phyloP scores from a whole-genome alignment of 2,329 filamentous ascomycete species.

The Ophiostoma piceae region DNA sequence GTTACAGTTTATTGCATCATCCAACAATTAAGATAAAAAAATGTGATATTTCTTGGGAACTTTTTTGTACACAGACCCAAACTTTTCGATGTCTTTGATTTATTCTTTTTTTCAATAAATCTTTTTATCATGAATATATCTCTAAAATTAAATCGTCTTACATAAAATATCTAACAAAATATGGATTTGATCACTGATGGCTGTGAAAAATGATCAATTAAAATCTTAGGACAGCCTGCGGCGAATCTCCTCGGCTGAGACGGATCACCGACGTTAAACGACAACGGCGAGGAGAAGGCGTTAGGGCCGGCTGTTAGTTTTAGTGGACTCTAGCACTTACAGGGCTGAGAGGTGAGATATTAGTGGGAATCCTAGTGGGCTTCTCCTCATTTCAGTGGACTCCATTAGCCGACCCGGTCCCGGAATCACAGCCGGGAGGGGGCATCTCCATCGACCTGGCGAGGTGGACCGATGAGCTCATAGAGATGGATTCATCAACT shows the following conservation, averaged over 20 bases:
- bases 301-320: neutral
- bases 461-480: neutral
- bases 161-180: no score
- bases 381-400: neutral
- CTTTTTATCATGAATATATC: no score
- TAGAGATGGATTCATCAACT: neutral
- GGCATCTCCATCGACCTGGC: neutral
- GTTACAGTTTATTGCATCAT: no score
- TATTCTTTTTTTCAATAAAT: no score
- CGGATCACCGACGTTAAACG: neutral
- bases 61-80: no score
- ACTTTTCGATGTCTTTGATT: no score
- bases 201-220: neutral
- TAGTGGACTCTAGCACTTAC: neutral
- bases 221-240: neutral
- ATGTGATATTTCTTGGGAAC: no score
- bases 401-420: neutral
- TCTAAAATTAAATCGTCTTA: no score
- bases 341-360: neutral
- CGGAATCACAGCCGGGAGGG: neutral
- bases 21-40: no score
- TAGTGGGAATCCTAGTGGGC: neutral
- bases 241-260: neutral
- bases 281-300: slow-evolving; percentile 1
- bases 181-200: no score